phyloP scores from a whole-genome alignment of 192 early-diverging fungal genomes.

The Pilaira anomala region DNA sequence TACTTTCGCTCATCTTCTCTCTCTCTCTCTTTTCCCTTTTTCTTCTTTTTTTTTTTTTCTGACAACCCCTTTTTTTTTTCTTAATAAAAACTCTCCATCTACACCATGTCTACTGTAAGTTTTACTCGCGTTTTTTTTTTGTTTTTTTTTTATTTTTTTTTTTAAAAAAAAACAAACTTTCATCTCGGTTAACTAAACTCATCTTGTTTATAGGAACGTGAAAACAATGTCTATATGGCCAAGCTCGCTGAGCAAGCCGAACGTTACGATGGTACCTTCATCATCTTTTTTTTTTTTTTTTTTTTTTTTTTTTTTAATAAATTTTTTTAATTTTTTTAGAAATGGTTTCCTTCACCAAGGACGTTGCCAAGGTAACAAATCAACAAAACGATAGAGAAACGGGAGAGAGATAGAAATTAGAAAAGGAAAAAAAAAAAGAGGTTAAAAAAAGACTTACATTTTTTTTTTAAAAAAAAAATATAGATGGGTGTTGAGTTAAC shows the following conservation, averaged over 20 bases:
- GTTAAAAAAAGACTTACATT: neutral
- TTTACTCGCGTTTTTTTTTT: too few species aligned
- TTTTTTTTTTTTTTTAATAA: slow-evolving; percentile 24
- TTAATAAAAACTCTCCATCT: neutral
- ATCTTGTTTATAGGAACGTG: slow-evolving; percentile 29
- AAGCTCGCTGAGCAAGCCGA: slow-evolving; percentile 99
- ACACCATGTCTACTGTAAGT: slow-evolving; percentile 13
- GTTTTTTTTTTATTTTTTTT: too few species aligned
- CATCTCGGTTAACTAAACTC: slow-evolving; percentile 29
- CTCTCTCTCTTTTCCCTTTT: neutral
- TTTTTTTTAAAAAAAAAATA: neutral
- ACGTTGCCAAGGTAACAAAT: slow-evolving; percentile 56
- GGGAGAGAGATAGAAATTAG: neutral
- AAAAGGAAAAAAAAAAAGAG: neutral
- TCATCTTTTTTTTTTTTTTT: slow-evolving; percentile 8
- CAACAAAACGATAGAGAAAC: neutral
- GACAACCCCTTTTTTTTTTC: slow-evolving; percentile 5
- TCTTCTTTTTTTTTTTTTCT: neutral
- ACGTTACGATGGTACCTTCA: slow-evolving; percentile 89
- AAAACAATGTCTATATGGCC: slow-evolving; percentile 95
- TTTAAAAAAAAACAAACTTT: too few species aligned
- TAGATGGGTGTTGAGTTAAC: slow-evolving; percentile 88
- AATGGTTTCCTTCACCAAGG: slow-evolving; percentile 89
- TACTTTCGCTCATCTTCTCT: neutral
- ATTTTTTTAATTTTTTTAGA: slow-evolving; percentile 42